These are phyloP conservation scores for Globisporangium rhizosaccharum DNA, from an alignment of 352 stramenopile species.

Conservation along the genomic window DNA sequence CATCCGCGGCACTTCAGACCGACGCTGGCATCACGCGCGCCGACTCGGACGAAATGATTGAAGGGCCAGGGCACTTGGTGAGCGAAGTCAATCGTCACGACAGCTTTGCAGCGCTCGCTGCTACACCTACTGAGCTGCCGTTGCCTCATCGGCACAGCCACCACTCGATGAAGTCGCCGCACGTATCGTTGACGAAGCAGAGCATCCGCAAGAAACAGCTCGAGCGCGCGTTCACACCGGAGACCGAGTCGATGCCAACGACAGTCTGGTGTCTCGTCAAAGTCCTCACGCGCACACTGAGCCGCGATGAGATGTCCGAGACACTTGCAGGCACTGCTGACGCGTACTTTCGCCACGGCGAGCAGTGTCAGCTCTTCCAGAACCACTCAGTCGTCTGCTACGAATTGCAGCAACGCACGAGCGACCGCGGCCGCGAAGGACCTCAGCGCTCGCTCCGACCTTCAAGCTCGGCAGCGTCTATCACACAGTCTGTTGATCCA, in stretches of 20 bases:
- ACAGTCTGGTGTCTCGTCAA: slow-evolving; percentile 15
- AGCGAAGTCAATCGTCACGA: slow-evolving; percentile 6
- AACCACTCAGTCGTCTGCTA: slow-evolving; percentile 20
- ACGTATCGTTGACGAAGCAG: slow-evolving; percentile 1
- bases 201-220: slow-evolving; percentile 12
- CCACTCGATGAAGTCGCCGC: too few relatives aligned
- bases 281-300: not conserved
- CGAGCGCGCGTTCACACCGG: slow-evolving; percentile 3
- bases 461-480: too few relatives aligned
- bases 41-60: slow-evolving; percentile 13
- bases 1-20: slow-evolving; percentile 13
- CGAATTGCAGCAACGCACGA: slow-evolving; percentile 10
- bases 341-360: slow-evolving; percentile 11
- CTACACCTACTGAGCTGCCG: not conserved
- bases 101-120: not conserved
- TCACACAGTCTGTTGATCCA: too few relatives aligned
- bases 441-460: not conserved
- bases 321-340: not conserved
- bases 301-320: too few relatives aligned
- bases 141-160: not conserved
- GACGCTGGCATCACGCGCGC: slow-evolving; percentile 10
- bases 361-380: slow-evolving; percentile 17
- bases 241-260: slow-evolving; percentile 9
- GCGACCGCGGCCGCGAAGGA: not conserved
- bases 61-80: slow-evolving; percentile 2